phyloP scores from a whole-genome alignment of 2,329 filamentous ascomycete species.

The Cyclaneusma minus region DNA sequence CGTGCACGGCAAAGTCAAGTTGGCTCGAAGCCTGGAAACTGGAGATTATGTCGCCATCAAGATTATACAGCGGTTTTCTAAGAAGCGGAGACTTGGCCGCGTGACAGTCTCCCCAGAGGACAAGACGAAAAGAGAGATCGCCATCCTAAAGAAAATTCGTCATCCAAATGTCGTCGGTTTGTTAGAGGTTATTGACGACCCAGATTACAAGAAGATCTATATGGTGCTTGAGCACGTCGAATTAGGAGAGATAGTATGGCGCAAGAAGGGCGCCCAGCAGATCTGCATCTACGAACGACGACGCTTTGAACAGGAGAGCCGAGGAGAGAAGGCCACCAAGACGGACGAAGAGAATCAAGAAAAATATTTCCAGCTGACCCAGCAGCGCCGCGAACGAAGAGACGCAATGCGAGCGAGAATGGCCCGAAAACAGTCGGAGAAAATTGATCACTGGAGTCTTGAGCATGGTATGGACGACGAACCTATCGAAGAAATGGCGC shows the following conservation, averaged over 20 bases:
- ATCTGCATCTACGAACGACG: constrained; percentile 72
- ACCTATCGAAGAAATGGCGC: constrained; percentile 17
- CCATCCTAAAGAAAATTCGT: constrained; percentile 94
- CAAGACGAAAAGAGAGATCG: constrained; percentile 90
- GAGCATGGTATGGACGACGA: constrained; percentile 49
- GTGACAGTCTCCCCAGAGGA: constrained; percentile 54
- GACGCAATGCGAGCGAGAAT: constrained; percentile 40
- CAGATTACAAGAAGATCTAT: constrained; percentile 92
- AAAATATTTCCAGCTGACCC: constrained; percentile 40
- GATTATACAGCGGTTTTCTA: constrained; percentile 92
- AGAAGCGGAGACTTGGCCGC: constrained; percentile 79
- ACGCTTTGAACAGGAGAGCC: constrained; percentile 59
- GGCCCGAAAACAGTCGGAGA: constrained; percentile 29
- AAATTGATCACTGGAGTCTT: constrained; percentile 61
- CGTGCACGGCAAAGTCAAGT: constrained; percentile 94
- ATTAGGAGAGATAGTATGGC: constrained; percentile 86
- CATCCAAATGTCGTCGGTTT: constrained; percentile 95
- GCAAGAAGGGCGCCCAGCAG: constrained; percentile 71
- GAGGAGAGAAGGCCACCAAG: constrained; percentile 35
- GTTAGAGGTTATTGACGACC: constrained; percentile 94
- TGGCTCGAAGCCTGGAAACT: constrained; percentile 66
- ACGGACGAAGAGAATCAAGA: constrained; percentile 40
- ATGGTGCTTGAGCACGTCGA: constrained; percentile 94
- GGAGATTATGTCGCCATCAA: constrained; percentile 86
- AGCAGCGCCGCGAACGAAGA: constrained; percentile 41